phyloP scores from a whole-genome alignment of 1,284 basidiomycete genomes.

The Pulchroboletus neoregius region DNA sequence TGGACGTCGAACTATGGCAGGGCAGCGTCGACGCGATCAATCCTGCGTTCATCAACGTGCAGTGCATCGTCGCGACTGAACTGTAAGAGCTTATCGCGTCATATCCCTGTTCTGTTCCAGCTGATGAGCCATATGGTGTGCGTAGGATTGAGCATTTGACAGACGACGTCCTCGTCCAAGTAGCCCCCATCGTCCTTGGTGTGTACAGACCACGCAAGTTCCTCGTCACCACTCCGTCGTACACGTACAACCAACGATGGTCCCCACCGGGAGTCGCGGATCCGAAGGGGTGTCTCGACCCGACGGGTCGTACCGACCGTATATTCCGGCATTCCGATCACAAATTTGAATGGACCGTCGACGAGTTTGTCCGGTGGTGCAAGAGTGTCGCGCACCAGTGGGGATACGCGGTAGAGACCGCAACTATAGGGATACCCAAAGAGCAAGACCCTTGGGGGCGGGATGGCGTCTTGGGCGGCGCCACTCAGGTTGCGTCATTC shows the following conservation, averaged over 20 bases:
- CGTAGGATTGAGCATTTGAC: conserved; percentile 86
- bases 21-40: conserved; percentile 80
- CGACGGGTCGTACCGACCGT: conserved; percentile 69
- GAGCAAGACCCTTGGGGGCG: conserved; percentile 68
- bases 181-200: conserved; percentile 79
- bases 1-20: conserved; percentile 75
- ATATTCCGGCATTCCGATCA: conserved; percentile 82
- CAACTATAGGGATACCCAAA: conserved; percentile 52
- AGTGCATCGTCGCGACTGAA: conserved; percentile 85
- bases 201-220: conserved; percentile 77
- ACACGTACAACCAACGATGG: conserved; percentile 87
- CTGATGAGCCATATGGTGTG: conserved; percentile 10
- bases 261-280: conserved; percentile 50
- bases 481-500: conserved; percentile 74
- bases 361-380: conserved; percentile 80
- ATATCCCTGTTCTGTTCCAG: not conserved
- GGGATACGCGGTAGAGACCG: conserved; percentile 65
- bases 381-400: conserved; percentile 57
- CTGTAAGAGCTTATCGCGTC: conserved; percentile 52
- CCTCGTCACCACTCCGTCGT: conserved; percentile 87
- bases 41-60: conserved; percentile 64
- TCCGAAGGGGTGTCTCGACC: conserved; percentile 66
- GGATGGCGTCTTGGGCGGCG: conserved; percentile 59
- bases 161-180: conserved; percentile 64
- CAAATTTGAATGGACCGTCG: conserved; percentile 88